phyloP scores from a whole-genome alignment of 441 rosid genomes.

The Capsella rubella region DNA sequence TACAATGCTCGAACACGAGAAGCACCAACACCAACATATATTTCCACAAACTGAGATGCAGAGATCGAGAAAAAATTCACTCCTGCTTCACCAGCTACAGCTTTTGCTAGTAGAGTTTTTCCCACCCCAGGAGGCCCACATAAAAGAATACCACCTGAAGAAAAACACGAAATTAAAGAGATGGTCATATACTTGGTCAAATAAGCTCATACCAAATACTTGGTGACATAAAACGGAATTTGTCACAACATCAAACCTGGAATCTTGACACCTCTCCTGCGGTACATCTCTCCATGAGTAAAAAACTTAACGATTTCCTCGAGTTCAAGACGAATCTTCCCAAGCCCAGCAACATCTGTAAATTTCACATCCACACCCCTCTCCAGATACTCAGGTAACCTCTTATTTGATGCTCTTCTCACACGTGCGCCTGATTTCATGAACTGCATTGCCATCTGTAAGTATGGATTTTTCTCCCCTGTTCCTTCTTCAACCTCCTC shows the following conservation, averaged over 20 bases:
- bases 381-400: constrained; percentile 86
- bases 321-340: constrained; percentile 93
- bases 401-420: constrained; percentile 67
- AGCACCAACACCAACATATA: constrained; percentile 98
- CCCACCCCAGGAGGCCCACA: constrained; percentile 99
- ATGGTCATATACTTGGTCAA: background rate
- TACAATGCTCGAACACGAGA: constrained; percentile 93
- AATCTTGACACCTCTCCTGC: constrained; percentile 91
- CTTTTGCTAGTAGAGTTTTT: constrained; percentile 91
- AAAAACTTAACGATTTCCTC: constrained; percentile 97
- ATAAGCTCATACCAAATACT: background rate
- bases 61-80: constrained; percentile 97
- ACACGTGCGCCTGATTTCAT: constrained; percentile 96
- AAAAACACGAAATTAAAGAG: constrained; percentile 31
- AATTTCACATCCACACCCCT: constrained; percentile 90
- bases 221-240: constrained; percentile 17
- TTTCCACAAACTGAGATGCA: constrained; percentile 96
- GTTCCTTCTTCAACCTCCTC: constrained; percentile 67
- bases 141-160: constrained; percentile 89
- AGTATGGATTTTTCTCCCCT: constrained; percentile 74
- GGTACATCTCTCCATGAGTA: constrained; percentile 94
- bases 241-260: constrained; percentile 64
- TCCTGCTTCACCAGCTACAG: constrained; percentile 99
- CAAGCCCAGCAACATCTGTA: constrained; percentile 97
- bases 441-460: constrained; percentile 90